Conservation (phyloP, 495 filamentous ascomycete genomes). For the Niebla homalea region DNA sequence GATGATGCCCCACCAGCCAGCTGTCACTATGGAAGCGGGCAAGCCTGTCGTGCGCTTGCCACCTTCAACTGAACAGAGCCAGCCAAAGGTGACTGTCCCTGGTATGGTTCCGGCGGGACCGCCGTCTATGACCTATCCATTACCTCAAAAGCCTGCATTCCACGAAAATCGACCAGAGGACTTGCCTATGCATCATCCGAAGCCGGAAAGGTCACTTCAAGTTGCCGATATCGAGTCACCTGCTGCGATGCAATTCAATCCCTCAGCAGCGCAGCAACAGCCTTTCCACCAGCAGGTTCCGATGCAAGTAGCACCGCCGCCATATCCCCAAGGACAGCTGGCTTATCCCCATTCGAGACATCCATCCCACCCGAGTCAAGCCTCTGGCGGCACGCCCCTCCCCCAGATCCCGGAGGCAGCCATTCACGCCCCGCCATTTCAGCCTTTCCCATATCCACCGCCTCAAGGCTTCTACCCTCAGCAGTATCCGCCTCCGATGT, state of each 20-base stretch:
- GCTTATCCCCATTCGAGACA: conserved; percentile 49
- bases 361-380: conserved; percentile 62
- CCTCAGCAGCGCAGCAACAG: conserved; percentile 56
- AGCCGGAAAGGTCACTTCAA: conserved; percentile 87
- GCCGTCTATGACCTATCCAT: conserved; percentile 43
- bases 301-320: conserved; percentile 45
- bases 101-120: conserved; percentile 36
- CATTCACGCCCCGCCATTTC: conserved; percentile 85
- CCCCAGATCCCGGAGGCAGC: conserved; percentile 92
- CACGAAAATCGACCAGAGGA: conserved; percentile 62
- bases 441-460: conserved; percentile 54
- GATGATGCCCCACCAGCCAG: conserved; percentile 52
- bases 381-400: conserved; percentile 70
- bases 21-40: conserved; percentile 40
- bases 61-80: conserved; percentile 35
- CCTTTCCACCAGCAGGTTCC: conserved; percentile 90
- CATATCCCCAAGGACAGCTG: conserved; percentile 36
- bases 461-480: conserved; percentile 46
- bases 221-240: conserved; percentile 90
- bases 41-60: conserved; percentile 83
- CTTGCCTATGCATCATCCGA: conserved; percentile 90
- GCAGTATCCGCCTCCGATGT: conserved; percentile 41
- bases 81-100: conserved; percentile 16
- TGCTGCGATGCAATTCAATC: conserved; percentile 51
- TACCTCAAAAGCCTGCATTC: conserved; percentile 58